Percentiles rank a stretch among this genome's conserved stretches.
Evolutionary conservation across 768 basidiomycete species (phyloP).

Genomic region (Trametes cingulata): DNA sequence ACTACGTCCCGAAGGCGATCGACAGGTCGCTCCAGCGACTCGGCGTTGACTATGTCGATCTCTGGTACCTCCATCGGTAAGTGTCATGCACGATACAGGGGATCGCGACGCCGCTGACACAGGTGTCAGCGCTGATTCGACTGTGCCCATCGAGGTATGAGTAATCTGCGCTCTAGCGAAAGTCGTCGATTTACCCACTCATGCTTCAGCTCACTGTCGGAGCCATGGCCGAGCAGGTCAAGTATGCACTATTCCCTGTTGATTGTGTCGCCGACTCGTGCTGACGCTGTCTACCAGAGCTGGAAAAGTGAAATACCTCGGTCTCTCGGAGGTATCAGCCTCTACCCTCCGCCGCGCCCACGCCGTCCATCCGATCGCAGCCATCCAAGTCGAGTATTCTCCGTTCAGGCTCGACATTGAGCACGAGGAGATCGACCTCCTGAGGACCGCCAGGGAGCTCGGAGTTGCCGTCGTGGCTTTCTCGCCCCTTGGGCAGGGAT

Average conservation of each 20-base stretch:
- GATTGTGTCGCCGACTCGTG: too few species aligned
- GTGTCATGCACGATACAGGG: too few species aligned
- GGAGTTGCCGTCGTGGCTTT: conserved; percentile 50
- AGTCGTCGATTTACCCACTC: too few species aligned
- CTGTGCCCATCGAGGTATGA: conserved; percentile 30
- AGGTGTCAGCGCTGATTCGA: conserved; percentile 24
- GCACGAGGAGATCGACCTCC: conserved; percentile 38
- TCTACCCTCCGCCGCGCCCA: conserved; percentile 28
- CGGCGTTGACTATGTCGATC: conserved; percentile 39
- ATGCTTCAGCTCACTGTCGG: conserved; percentile 16
- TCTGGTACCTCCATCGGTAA: conserved; percentile 45
- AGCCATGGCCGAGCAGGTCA: conserved; percentile 32
- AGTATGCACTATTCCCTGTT: conserved; percentile 12
- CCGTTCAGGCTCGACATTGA: conserved; percentile 49
- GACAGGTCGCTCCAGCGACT: conserved; percentile 42
- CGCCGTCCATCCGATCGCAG: conserved; percentile 45
- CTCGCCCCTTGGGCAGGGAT: conserved; percentile 36
- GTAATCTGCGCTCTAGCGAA: too few species aligned
- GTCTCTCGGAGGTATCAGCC: conserved; percentile 33
- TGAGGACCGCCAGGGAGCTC: conserved; percentile 43
- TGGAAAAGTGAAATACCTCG: conserved; percentile 32
- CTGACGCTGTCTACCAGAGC: conserved; percentile 16
- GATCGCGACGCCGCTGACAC: too few species aligned
- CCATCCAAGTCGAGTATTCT: conserved; percentile 48
- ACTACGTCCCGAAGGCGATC: conserved; percentile 41